Evolutionary conservation across 192 early-diverging fungal genomes (phyloP), one percentile per base, ranked within the genome.

Genomic region (Mortierella hygrophila): DNA sequence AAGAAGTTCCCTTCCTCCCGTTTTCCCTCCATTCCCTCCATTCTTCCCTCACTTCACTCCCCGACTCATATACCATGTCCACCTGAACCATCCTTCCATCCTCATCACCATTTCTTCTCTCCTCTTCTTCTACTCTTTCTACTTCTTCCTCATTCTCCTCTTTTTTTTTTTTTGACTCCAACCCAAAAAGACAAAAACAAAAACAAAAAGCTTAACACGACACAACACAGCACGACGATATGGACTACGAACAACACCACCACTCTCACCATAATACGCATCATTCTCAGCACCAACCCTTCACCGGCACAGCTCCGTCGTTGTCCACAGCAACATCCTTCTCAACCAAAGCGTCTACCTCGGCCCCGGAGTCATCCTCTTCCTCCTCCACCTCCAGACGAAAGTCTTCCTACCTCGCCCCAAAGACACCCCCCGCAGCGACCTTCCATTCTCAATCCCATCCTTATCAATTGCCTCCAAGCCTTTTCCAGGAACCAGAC

Each of bases 231-330:
- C 68, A 20, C 49, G 2, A 52, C 49, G 18, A 52, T 47, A 82
- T 82, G 80, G 75, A 82, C 23, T 82, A 76, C 40, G 80, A 82
- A 13, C 72, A 76, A n/a, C 80, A 82, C 11, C 75, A 82, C 38
- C 80, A 82, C 68, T 75, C 76, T 40, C 75, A 57, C 70, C 21
- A 37, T 16, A 72, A 46, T 46, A 46, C 44, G 13, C 26, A 20
- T 37, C 68, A 35, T 46, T 75, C 75, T 32, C 80, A 82, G 29
- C 68, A 82, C n/a, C 80, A 76, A 72, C 47, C 44, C 10, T 80
- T 63, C 70, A 29, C 40, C 15, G 23, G 41, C 21, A 49, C 40
- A 18, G 41, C 44, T 41, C 68, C 41, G 5, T 32, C 72, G 38
- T 40, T 52, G 18, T 52, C 49, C 18, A 20, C 60, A 13, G 29